Evolutionary conservation across 441 rosid genomes (phyloP).

Genomic region (Adansonia madagascariensis): DNA sequence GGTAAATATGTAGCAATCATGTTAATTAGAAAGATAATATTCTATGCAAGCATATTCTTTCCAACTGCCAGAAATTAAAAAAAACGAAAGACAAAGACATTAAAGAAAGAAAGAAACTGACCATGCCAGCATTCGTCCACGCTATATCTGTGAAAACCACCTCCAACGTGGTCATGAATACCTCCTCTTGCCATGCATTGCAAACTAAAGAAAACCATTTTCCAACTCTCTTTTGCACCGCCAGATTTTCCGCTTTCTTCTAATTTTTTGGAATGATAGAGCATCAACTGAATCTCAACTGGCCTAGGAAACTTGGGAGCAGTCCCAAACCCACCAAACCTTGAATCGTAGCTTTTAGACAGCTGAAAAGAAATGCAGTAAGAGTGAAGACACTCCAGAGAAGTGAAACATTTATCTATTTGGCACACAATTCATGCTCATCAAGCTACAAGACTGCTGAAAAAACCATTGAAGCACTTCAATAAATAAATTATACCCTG

Average conservation of each 20-base stretch:
- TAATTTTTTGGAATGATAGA: slow-evolving; percentile 69
- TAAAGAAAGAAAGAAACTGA: slow-evolving; percentile 39
- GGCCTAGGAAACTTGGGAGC: slow-evolving; percentile 98
- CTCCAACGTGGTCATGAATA: slow-evolving; percentile 93
- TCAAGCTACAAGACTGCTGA: background rate
- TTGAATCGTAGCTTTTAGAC: slow-evolving; percentile 72
- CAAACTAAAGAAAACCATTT: slow-evolving; percentile 78
- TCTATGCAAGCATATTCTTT: background rate
- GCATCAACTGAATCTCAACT: slow-evolving; percentile 92
- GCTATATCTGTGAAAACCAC: slow-evolving; percentile 95
- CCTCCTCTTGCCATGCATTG: slow-evolving; percentile 95
- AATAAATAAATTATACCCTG: background rate
- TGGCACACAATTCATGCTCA: background rate
- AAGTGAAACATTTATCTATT: slow-evolving; percentile 3
- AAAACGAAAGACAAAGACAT: background rate
- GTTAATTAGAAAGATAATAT: slow-evolving; percentile 18
- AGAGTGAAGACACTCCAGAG: background rate
- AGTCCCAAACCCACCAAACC: slow-evolving; percentile 88
- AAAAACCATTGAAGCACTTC: background rate
- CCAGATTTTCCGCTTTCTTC: slow-evolving; percentile 56
- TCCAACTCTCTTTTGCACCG: slow-evolving; percentile 48
- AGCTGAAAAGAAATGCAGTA: slow-evolving; percentile 54
- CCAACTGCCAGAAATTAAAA: background rate
- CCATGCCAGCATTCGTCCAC: slow-evolving; percentile 98
- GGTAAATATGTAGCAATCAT: slow-evolving; percentile 3